phyloP scores from a whole-genome alignment of 768 basidiomycete species.

The Tulasnella sp. region DNA sequence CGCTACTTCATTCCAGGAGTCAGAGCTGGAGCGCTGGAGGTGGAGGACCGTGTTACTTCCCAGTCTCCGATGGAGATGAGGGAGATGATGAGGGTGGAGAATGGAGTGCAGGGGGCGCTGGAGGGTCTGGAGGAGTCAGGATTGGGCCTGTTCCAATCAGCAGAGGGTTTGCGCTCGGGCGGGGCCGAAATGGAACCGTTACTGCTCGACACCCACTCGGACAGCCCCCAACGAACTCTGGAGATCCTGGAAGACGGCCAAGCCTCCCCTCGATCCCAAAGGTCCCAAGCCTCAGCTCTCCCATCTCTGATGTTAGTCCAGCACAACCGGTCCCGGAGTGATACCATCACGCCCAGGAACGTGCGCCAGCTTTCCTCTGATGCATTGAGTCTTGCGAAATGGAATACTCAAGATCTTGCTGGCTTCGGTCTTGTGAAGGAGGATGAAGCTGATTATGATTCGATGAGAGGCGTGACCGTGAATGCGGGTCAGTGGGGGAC shows the following conservation, averaged over 20 bases:
- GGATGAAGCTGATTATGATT: not conserved
- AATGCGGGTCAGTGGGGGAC: constrained; percentile 16
- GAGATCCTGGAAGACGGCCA: not conserved
- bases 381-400: not conserved
- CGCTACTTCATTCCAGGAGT: constrained; percentile 9
- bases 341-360: constrained; percentile 11
- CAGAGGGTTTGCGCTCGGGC: constrained; percentile 13
- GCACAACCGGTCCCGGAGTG: constrained; percentile 8
- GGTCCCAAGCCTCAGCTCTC: not conserved
- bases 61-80: constrained; percentile 1
- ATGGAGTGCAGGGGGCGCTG: not conserved
- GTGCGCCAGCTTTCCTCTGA: not conserved
- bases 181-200: constrained; percentile 13
- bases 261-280: not conserved
- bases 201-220: constrained; percentile 4
- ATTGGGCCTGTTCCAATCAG: constrained; percentile 11
- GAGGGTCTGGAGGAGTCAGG: constrained; percentile 1
- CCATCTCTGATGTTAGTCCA: not conserved
- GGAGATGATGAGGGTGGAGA: constrained; percentile 8
- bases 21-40: constrained; percentile 8
- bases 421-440: not conserved
- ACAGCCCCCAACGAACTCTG: constrained; percentile 3
- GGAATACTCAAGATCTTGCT: not conserved
- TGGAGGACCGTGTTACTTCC: not conserved
- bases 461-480: not conserved